A percentile compares a stretch with the other conserved stretches of the same genome.
Conservation (phyloP, 2,329 filamentous ascomycete genomes). For the Colletotrichum sp. region DNA sequence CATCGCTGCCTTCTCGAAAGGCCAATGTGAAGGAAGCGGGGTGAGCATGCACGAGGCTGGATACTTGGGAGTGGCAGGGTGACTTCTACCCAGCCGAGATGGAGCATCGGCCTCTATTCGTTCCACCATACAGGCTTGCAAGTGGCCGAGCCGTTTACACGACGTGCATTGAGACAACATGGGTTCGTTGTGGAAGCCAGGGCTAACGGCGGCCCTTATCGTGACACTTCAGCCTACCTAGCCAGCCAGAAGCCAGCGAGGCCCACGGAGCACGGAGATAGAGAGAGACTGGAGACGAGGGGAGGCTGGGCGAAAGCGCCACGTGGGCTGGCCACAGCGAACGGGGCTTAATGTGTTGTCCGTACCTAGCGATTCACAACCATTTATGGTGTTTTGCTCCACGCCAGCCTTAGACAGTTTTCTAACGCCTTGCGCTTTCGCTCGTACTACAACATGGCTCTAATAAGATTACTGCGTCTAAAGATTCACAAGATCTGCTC, state of each 20-base stretch:
- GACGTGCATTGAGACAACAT: not conserved
- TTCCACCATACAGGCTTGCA: constrained; percentile 10
- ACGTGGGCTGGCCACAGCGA: constrained; percentile 1
- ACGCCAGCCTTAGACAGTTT: not conserved
- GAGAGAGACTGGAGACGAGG: not conserved
- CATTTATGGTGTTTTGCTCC: not conserved
- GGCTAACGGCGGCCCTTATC: not conserved
- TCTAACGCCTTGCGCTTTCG: not conserved
- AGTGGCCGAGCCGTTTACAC: not conserved
- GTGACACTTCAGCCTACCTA: not conserved
- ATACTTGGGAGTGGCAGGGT: not conserved
- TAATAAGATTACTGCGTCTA: not conserved
- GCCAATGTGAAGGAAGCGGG: not conserved
- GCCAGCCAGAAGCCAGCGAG: not conserved
- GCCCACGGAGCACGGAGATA: not conserved
- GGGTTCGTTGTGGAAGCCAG: not conserved
- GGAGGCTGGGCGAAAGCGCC: constrained; percentile 5
- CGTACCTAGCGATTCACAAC: not conserved
- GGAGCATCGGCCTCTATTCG: not conserved
- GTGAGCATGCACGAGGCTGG: constrained; percentile 2
- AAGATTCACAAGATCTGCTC: not conserved
- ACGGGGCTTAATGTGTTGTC: not conserved
- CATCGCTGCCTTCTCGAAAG: not conserved
- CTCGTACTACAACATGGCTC: not conserved
- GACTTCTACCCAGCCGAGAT: not conserved